Conservation (phyloP, 2,329 filamentous ascomycete species). For the Macroventuria anomochaeta region DNA sequence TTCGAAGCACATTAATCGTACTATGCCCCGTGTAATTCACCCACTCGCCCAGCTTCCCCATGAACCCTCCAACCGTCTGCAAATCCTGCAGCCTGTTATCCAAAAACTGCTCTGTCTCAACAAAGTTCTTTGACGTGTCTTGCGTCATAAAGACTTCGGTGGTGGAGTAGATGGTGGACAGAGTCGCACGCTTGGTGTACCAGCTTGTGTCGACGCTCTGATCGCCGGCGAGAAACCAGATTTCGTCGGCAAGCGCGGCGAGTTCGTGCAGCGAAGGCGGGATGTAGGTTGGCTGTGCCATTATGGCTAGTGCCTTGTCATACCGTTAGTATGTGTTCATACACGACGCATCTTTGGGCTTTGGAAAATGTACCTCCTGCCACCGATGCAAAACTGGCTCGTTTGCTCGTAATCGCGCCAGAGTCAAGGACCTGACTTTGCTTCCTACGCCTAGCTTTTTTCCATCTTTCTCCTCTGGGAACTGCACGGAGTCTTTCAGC, state of each 20-base stretch:
- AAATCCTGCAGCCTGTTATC: slow-evolving; percentile 75
- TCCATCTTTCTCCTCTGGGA: slow-evolving; percentile 38
- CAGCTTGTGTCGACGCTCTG: slow-evolving; percentile 80
- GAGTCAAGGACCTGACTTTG: slow-evolving; percentile 73
- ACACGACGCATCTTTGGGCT: not conserved
- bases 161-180: slow-evolving; percentile 71
- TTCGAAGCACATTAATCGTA: slow-evolving; percentile 81
- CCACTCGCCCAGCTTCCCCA: slow-evolving; percentile 75
- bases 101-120: slow-evolving; percentile 81
- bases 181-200: slow-evolving; percentile 76
- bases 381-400: slow-evolving; percentile 73
- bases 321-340: slow-evolving; percentile 3
- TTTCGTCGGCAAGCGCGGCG: slow-evolving; percentile 84
- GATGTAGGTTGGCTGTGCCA: slow-evolving; percentile 83
- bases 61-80: slow-evolving; percentile 65
- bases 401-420: slow-evolving; percentile 81
- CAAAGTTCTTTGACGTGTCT: slow-evolving; percentile 75
- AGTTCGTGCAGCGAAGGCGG: slow-evolving; percentile 80
- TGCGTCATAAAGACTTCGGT: slow-evolving; percentile 94
- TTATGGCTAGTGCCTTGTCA: slow-evolving; percentile 79
- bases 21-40: slow-evolving; percentile 80
- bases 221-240: slow-evolving; percentile 87
- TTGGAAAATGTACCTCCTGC: slow-evolving; percentile 72
- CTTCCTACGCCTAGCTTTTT: slow-evolving; percentile 59
- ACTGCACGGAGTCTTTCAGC: slow-evolving; percentile 60